Conservation (phyloP, 2,329 filamentous ascomycete genomes). For the Curvularia eragrostidis region DNA sequence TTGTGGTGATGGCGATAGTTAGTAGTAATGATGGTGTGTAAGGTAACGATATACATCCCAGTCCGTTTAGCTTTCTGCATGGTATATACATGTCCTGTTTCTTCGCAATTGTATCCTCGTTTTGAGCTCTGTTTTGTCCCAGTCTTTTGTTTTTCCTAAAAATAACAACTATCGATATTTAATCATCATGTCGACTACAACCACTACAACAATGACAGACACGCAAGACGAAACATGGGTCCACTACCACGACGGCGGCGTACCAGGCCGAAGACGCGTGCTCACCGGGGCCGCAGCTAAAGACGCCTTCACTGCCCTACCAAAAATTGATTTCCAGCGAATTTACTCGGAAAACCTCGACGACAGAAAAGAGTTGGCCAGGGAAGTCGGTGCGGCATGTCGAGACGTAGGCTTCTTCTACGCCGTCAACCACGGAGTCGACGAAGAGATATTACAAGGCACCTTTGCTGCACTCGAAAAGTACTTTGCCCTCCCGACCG, state of each 20-base stretch:
- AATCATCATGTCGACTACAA: constrained; percentile 19
- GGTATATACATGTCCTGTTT: constrained; percentile 6
- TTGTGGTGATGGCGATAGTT: neutral
- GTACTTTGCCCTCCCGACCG: constrained; percentile 41
- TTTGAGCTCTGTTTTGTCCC: too few species aligned
- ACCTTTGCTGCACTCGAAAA: constrained; percentile 39
- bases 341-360: constrained; percentile 36
- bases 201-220: constrained; percentile 19
- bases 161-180: neutral
- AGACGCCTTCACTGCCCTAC: constrained; percentile 34
- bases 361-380: constrained; percentile 36
- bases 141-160: too few species aligned
- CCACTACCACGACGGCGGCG: constrained; percentile 42
- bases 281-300: constrained; percentile 35
- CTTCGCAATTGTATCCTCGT: too few species aligned
- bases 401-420: constrained; percentile 46
- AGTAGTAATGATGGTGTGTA: neutral
- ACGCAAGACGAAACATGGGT: constrained; percentile 29
- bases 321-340: constrained; percentile 41
- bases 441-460: constrained; percentile 33
- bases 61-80: neutral
- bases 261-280: constrained; percentile 36
- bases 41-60: constrained; percentile 13
- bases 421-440: constrained; percentile 42
- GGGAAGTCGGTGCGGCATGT: constrained; percentile 44